Evolutionary conservation across 805 yeast species (phyloP), one percentile per base, ranked within the genome.

Genomic region (Yamadazyma kitorensis): DNA sequence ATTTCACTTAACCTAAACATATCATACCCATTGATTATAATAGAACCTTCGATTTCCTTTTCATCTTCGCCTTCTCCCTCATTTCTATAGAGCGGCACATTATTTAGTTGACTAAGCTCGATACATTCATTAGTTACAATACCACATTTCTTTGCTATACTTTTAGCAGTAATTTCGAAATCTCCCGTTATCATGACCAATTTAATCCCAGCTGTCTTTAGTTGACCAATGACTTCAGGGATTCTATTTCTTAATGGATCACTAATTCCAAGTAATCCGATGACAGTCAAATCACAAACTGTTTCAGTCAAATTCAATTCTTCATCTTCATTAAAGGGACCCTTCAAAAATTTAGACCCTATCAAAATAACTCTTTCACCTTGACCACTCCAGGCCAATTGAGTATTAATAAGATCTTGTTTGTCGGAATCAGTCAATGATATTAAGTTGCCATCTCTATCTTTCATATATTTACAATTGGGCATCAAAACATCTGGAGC

Each of bases 161-260:
- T 64, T 22, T 68, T 57, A 1, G 74, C 80, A 18, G 79, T 74
- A 10, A 68, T 51, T 44, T 70, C 74, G 41, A 65, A 72, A 49
- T 75, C 81, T 38, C 80, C 80, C n/a, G 74, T 69, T 15, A 68
- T 63, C 72, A 69, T 68, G 5, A 59, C 57, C 11, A 61, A 50
- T 29, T 56, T 64, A 34, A 69, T 58, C 10, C 73, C 71, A 6
- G 74, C 73, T 14, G 38, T 48, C 35, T 59, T 57, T 22, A 68
- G 52, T 5, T 47, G 52, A 5, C 36, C 26, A 19, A 68, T 47
- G 12, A 65, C 68, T 11, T 49, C 50, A 21, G 44, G 54, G 22
- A 66, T 55, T 17, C 52, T 59, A 31, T 57, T 56, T 39, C 68
- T 57, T 33, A 70, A 69, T 4, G 74, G 74, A 47, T 69, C 75